Evolutionary conservation across 148 eudicot species (phyloP), one percentile per base, ranked within the genome.

Genomic region (Talinum fruticosum): DNA sequence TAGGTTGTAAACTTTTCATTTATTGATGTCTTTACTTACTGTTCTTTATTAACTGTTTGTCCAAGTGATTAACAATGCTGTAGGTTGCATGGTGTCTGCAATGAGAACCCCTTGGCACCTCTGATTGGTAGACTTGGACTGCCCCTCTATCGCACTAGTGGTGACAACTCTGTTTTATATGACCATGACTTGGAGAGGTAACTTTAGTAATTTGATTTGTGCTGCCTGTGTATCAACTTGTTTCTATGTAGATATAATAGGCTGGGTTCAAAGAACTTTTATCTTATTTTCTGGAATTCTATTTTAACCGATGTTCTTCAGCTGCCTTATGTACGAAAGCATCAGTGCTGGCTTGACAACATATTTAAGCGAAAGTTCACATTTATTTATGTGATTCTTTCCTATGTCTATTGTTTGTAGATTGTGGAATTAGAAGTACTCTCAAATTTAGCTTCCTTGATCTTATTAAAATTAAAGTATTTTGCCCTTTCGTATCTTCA

Each of bases 121-220:
- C 75, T 93, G 79, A 96, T 96, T 73, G 97, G 98, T 30, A 93
- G 93, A 87, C 89, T 96, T 77, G 99, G 99, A 65, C 85, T 96
- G 54, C 99, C 99, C 71, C 91, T 96, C 66, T 96, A 96, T 74
- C 97, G 99, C 62, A 96, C 99, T 29, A 93, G 97, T 70, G 99
- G 97, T 69, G 98, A 93, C 87, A 96, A 93, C 83, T 93, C 98
- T 54, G 97, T 96, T 69, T 80, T 96, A 75, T 96, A 96, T 84
- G 99, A 96, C 89, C 99, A 96, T 83, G 99, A 96, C 76, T 86
- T 96, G 69, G 97, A 96, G 83, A 96, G 99, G 99, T 96, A 83
- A 76, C 2, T 49, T 45, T 71, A 51, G 36, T 49, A 29, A 32
- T 44, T 44, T 67, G 30, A 30, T 54, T 38, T 67, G 12, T 51